Evolutionary conservation across 345 rosid species (phyloP).

Genomic region (Brassica incana): DNA sequence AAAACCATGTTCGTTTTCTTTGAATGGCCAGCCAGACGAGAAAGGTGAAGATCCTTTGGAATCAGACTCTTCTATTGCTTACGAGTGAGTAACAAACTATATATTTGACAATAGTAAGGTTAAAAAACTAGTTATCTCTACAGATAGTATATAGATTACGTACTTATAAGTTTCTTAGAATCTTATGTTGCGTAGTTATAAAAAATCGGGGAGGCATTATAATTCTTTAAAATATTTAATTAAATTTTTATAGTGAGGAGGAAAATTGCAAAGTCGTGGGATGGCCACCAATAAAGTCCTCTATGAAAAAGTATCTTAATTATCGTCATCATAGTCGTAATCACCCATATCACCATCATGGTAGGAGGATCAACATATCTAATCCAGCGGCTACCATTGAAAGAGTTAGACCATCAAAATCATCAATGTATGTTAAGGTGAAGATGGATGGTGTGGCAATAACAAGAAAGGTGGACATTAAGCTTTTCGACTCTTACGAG

Average conservation of each 20-base stretch:
- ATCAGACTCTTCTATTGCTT: slow-evolving; percentile 33
- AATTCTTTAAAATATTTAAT: neutral
- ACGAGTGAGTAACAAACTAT: slow-evolving; percentile 41
- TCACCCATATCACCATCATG: slow-evolving; percentile 35
- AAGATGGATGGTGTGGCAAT: slow-evolving; percentile 78
- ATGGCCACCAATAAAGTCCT: slow-evolving; percentile 79
- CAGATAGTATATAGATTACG: neutral
- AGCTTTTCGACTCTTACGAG: slow-evolving; percentile 48
- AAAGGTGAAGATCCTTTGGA: slow-evolving; percentile 47
- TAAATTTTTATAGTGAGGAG: slow-evolving; percentile 37
- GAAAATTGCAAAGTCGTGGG: slow-evolving; percentile 50
- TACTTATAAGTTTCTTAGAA: neutral
- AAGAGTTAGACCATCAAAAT: slow-evolving; percentile 14
- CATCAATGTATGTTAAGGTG: slow-evolving; percentile 62
- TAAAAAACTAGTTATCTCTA: neutral
- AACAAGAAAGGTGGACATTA: slow-evolving; percentile 60
- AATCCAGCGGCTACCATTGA: slow-evolving; percentile 17
- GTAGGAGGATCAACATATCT: slow-evolving; percentile 28
- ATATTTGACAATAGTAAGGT: neutral
- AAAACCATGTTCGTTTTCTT: slow-evolving; percentile 2
- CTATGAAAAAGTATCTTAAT: slow-evolving; percentile 52
- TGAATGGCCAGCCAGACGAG: slow-evolving; percentile 56
- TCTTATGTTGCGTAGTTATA: neutral
- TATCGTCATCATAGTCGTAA: slow-evolving; percentile 33
- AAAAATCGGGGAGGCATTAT: neutral